Conservation (phyloP, 352 stramenopile genomes). For the Phytopythium oedochilum region DNA sequence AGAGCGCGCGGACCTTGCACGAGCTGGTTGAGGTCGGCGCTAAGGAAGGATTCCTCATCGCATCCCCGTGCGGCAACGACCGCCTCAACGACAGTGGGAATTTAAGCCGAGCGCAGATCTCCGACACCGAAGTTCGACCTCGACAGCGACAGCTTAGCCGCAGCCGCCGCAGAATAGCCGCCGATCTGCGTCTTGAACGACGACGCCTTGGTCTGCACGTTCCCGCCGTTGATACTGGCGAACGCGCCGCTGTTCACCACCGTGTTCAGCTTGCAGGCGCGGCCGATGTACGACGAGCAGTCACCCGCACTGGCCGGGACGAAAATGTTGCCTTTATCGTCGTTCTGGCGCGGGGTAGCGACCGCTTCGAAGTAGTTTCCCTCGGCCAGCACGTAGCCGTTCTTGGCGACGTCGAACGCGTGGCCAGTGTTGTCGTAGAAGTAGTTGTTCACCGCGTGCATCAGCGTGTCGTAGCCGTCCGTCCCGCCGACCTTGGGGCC, state of each 20-base stretch:
- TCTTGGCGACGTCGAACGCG: conserved; percentile 14
- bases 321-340: conserved; percentile 10
- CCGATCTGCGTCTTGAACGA: conserved; percentile 13
- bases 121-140: conserved; percentile 15
- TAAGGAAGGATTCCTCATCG: too few species aligned
- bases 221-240: conserved; percentile 5
- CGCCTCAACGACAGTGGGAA: too few species aligned
- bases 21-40: too few species aligned
- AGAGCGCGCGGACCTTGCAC: too few species aligned
- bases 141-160: conserved; percentile 7
- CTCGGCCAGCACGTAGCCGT: conserved; percentile 17
- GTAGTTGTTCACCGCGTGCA: conserved; percentile 30
- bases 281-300: conserved; percentile 8
- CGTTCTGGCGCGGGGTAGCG: conserved; percentile 4
- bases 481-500: conserved; percentile 30
- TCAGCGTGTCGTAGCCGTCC: conserved; percentile 8
- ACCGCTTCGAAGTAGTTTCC: conserved; percentile 25
- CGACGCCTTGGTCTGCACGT: conserved; percentile 7
- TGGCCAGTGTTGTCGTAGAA: conserved; percentile 16
- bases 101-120: background rate
- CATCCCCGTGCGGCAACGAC: too few species aligned
- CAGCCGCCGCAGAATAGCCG: conserved; percentile 9
- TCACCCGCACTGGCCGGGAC: conserved; percentile 5
- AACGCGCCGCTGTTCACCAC: conserved; percentile 8
- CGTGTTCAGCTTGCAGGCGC: conserved; percentile 10